Conservation (phyloP, 2,329 filamentous ascomycete genomes). For the Alternaria solani region DNA sequence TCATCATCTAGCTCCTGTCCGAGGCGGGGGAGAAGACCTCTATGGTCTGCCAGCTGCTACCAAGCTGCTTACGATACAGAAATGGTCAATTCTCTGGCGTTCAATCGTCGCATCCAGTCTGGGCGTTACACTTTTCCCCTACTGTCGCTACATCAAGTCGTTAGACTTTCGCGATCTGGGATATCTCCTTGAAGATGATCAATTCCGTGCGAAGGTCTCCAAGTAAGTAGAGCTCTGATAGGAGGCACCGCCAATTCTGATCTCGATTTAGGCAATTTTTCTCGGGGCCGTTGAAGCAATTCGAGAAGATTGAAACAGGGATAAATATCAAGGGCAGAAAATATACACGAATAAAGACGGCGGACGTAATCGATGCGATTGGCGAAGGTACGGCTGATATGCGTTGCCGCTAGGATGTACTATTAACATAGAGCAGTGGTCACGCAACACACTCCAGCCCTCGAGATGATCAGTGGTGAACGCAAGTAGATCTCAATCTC, state of each 20-base stretch:
- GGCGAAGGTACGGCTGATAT: slow-evolving; percentile 53
- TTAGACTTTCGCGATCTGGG: slow-evolving; percentile 70
- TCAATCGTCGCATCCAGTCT: slow-evolving; percentile 72
- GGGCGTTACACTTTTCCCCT: slow-evolving; percentile 70
- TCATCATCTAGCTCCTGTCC: slow-evolving; percentile 55
- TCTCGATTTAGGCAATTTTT: slow-evolving; percentile 58
- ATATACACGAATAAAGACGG: slow-evolving; percentile 50
- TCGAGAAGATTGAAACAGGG: slow-evolving; percentile 46
- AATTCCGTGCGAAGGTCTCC: slow-evolving; percentile 66
- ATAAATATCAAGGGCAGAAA: slow-evolving; percentile 38
- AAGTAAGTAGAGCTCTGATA: slow-evolving; percentile 52
- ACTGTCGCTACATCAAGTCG: slow-evolving; percentile 71
- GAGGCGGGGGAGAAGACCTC: slow-evolving; percentile 55
- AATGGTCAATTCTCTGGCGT: slow-evolving; percentile 72
- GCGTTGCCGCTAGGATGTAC: slow-evolving; percentile 1
- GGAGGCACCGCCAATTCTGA: slow-evolving; percentile 12
- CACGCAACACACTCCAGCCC: slow-evolving; percentile 58
- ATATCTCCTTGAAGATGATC: slow-evolving; percentile 66
- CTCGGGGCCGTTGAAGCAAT: slow-evolving; percentile 56
- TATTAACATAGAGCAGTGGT: slow-evolving; percentile 49
- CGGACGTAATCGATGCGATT: slow-evolving; percentile 57
- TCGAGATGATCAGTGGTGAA: slow-evolving; percentile 67
- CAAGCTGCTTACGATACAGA: slow-evolving; percentile 59
- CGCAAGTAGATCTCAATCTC: slow-evolving; percentile 42
- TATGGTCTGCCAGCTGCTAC: slow-evolving; percentile 42